These are phyloP conservation scores for Letharia columbiana DNA, from an alignment of 495 filamentous ascomycete genomes.

Conservation along the genomic window DNA sequence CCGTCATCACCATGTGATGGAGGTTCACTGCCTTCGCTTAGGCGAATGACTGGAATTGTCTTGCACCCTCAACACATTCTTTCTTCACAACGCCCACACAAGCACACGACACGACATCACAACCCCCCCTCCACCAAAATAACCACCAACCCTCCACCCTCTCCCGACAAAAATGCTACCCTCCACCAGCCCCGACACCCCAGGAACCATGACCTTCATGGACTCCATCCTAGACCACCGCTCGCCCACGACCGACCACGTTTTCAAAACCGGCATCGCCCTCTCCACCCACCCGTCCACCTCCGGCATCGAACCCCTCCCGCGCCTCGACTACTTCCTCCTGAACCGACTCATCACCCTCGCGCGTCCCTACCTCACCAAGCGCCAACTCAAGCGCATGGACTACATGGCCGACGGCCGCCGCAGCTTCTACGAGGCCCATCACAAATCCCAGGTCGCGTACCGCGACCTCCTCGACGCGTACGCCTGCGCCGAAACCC, in stretches of 20 bases:
- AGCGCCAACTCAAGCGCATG: slow-evolving; percentile 10
- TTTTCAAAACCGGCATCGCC: neutral
- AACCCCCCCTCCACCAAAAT: neutral
- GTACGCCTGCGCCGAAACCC: neutral
- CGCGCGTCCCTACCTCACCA: neutral
- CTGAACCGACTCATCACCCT: slow-evolving; percentile 2
- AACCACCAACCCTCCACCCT: neutral
- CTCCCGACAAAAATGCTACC: neutral
- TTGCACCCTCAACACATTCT: neutral
- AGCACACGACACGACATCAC: neutral
- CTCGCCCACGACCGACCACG: neutral
- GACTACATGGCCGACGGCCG: slow-evolving; percentile 10
- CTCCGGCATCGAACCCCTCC: slow-evolving; percentile 8
- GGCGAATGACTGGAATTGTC: neutral
- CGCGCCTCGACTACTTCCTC: slow-evolving; percentile 10
- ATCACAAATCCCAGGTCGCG: slow-evolving; percentile 6
- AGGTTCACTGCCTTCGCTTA: too few relatives aligned
- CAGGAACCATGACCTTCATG: neutral
- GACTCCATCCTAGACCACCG: neutral
- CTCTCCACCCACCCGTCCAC: neutral
- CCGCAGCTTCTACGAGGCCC: slow-evolving; percentile 3
- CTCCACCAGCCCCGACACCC: neutral
- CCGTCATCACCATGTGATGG: neutral
- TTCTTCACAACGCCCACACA: neutral
- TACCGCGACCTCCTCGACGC: slow-evolving; percentile 3